A percentile compares a stretch with the other conserved stretches of the same genome.
Evolutionary conservation across 1,284 basidiomycete species (phyloP).

Genomic region (Coniophora puteana): DNA sequence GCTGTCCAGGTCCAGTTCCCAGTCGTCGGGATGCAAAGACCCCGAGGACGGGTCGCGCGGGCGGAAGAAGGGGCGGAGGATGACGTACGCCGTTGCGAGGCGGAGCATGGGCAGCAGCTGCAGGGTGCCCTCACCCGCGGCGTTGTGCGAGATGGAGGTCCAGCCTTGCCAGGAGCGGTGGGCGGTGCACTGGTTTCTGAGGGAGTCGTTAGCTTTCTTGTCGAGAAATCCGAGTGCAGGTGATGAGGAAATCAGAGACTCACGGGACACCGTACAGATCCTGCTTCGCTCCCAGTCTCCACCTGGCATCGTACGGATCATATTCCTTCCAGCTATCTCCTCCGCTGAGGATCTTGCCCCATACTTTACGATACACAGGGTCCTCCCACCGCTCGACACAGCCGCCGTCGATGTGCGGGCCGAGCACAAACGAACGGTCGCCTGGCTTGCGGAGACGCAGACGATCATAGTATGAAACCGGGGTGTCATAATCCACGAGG

Average conservation of each 20-base stretch:
- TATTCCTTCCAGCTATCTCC: slow-evolving; percentile 50
- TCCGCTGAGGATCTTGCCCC: slow-evolving; percentile 47
- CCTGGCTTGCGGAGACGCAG: slow-evolving; percentile 74
- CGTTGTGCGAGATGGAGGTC: slow-evolving; percentile 63
- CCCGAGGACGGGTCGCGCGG: too few relatives aligned
- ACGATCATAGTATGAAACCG: slow-evolving; percentile 74
- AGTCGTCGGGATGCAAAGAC: slow-evolving; percentile 48
- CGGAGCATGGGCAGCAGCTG: slow-evolving; percentile 54
- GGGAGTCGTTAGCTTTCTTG: slow-evolving; percentile 1
- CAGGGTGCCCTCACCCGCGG: slow-evolving; percentile 64
- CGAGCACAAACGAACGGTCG: slow-evolving; percentile 56
- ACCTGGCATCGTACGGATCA: slow-evolving; percentile 55
- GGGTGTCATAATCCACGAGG: slow-evolving; percentile 54
- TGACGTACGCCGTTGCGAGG: slow-evolving; percentile 62
- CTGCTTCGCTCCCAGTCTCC: slow-evolving; percentile 48
- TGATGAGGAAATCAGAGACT: slow-evolving; percentile 14
- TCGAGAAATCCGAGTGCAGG: too few relatives aligned
- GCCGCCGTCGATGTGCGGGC: slow-evolving; percentile 77
- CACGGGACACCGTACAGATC: slow-evolving; percentile 55
- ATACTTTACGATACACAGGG: slow-evolving; percentile 53
- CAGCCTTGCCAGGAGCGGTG: slow-evolving; percentile 81
- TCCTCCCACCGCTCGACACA: slow-evolving; percentile 82
- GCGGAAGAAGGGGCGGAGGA: slow-evolving; percentile 76
- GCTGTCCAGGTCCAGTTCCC: slow-evolving; percentile 61
- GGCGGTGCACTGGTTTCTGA: slow-evolving; percentile 65